Conservation (phyloP, 169 alveolate species). For the Theileria annulata region DNA sequence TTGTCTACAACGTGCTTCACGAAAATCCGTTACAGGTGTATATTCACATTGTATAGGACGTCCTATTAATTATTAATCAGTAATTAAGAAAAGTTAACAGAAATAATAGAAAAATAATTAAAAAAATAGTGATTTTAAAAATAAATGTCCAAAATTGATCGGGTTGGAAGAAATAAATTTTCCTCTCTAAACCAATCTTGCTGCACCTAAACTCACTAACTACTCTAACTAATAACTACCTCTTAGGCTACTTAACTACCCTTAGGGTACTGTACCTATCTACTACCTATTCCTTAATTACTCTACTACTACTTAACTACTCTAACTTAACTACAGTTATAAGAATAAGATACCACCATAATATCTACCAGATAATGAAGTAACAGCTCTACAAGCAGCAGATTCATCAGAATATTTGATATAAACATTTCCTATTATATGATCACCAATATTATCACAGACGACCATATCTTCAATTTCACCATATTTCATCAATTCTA, state of each 20-base stretch:
- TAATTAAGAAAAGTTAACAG: neutral
- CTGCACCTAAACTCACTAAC: no score
- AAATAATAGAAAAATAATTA: neutral
- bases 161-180: neutral
- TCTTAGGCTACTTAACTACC: no score
- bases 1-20: conserved; percentile 98
- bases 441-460: conserved; percentile 99
- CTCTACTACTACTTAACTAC: no score
- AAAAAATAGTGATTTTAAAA: neutral
- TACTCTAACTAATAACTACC: no score
- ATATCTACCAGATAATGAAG: conserved; percentile 91
- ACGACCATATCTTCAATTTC: conserved; percentile 97
- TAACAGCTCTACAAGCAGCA: conserved; percentile 93
- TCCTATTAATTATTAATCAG: conserved; percentile 46
- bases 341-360: conserved; percentile 79
- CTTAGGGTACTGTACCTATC: no score
- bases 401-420: conserved; percentile 94
- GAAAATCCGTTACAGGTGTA: conserved; percentile 99
- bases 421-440: conserved; percentile 97
- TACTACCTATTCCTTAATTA: no score
- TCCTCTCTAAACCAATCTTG: neutral
- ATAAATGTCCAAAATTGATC: neutral
- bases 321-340: no score
- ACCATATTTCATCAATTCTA: conserved; percentile 96
- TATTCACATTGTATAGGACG: conserved; percentile 93